These are phyloP conservation scores for Phytopythium chamaehyphon DNA, from an alignment of 352 stramenopile genomes.

Conservation along the genomic window DNA sequence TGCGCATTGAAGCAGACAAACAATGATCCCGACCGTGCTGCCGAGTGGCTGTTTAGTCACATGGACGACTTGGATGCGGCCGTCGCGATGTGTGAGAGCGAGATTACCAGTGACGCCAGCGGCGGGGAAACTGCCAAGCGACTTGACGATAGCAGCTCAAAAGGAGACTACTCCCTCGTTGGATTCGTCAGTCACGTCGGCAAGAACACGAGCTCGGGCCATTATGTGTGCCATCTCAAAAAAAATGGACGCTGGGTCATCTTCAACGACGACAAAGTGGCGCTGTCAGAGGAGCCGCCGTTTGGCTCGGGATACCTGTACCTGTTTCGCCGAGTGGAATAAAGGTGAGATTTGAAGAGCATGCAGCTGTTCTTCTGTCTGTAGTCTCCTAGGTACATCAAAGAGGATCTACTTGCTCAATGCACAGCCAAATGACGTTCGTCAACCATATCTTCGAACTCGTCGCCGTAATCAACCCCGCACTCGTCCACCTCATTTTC, in stretches of 20 bases:
- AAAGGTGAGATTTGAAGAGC: conserved; percentile 2
- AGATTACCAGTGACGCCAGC: conserved; percentile 10
- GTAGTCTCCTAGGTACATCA: conserved; percentile 28
- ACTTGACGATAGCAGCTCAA: conserved; percentile 42
- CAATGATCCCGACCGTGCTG: conserved; percentile 90
- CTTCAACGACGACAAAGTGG: conserved; percentile 99
- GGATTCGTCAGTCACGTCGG: conserved; percentile 99
- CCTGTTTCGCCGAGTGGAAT: conserved; percentile 81
- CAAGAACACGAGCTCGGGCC: conserved; percentile 96
- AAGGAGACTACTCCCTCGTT: conserved; percentile 91
- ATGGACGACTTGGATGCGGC: conserved; percentile 94
- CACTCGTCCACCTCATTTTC: conserved; percentile 26
- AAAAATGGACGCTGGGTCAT: conserved; percentile 97
- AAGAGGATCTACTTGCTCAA: background rate
- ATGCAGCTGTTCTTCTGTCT: conserved; percentile 2
- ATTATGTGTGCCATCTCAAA: conserved; percentile 99
- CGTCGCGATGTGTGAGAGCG: conserved; percentile 81
- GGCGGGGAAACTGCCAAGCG: conserved; percentile 25
- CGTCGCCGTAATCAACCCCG: conserved; percentile 64
- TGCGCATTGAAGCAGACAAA: conserved; percentile 91
- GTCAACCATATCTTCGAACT: conserved; percentile 83
- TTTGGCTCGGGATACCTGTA: conserved; percentile 97
- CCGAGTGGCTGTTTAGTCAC: conserved; percentile 98
- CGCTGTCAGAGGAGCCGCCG: conserved; percentile 91
- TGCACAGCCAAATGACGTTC: conserved; percentile 40